Base-by-base conservation (phyloP, 2,329 filamentous ascomycete genomes). In the Incumbomyces lentus region DNA sequence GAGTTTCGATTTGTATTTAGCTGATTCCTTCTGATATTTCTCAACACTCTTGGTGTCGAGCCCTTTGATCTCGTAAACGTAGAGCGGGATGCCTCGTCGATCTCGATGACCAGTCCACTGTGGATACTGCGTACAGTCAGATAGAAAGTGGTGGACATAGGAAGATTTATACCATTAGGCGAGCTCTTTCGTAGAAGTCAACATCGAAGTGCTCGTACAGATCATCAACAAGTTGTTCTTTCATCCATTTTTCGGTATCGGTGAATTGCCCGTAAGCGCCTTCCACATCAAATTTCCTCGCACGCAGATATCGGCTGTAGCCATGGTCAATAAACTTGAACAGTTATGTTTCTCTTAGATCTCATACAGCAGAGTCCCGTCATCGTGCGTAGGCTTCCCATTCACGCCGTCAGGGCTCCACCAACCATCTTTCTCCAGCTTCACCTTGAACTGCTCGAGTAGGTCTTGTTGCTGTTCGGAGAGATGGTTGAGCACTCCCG, bases 41-140 rank as follows among this genome's bases (percentile, higher is more conserved):
- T 79, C 68, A 56, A 95, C 81, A 30, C 82, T 83, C 69, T 94
- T 93, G 61, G 75, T 77, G 68, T 93, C 85, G 57, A 95, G 76
- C 49, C 85, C 79, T 51, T 78, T 78, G 63, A 95, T 86, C 66
- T 93, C 86, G 66, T 85, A 95, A 50, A 95, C 78, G 66, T 92
- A 95, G 56, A 95, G 75, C 6, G 90, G 90, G 52, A 95, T 95
- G 55, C 90, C 90, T 56, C 88, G 84, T 57, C 80, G 84, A 67
- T 95, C 90, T 56, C 89, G 79, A 54, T 88, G 84, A 46, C 90
- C 90, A 16, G 86, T 93, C 85, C 88, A 95, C 78, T 95, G 84
- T 19, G 85, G 85, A 59, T 54, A 56, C 50, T 55, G 44, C 44
- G n/a, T 12, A 8, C 11, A 5, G 26, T 35, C 22, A 49, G 38